Base-by-base conservation (phyloP, 179 eudicot species). In the Vitellaria paradoxa region DNA sequence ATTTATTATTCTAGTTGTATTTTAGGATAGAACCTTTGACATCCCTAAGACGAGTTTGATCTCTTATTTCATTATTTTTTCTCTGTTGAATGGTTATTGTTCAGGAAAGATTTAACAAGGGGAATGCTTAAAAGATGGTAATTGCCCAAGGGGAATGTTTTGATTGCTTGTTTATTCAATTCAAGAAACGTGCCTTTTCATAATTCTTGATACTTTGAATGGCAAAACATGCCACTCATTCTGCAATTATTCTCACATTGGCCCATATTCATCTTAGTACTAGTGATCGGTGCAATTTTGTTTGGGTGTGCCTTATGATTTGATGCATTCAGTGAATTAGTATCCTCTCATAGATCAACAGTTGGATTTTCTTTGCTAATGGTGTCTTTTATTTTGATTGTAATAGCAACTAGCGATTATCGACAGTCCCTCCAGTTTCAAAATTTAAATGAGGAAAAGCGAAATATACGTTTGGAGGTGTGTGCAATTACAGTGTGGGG, bases 401-500 rank as follows among this genome's bases (percentile, higher is more conserved):
- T 50, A 52, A 71, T 76, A 94, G 98, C 98, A 42, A 80, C 84
- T 65, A 92, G 96, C 77, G 98, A 94, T 81, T 91, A 94, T 81
- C 84, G 89, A 56, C 98, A 94, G 70, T 94, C 98, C 78, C 94
- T 94, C 73, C 96, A 92, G 85, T 94, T 94, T 79, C 92, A 94
- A 79, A 94, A 85, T 79, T 81, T 94, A 79, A 94, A 91, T 65
- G 93, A 85, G 57, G 95, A 93, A 80, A 93, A 92, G 85, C 80
- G 95, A 78, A 93, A 92, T 80, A 89, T 92, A 76, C 86, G 87
- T 76, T 30, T 93, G 81, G 95, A 92, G 93, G 98, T 93, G 70
- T 21, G 80, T 77, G 62, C 46, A 62, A 66, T 30, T 57, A 49
- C 66, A 15, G 14, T 59, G 23, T 76, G 21, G 62, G 59, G 20